Evolutionary conservation across 192 early-diverging fungal genomes (phyloP).

Genomic region (Chytriomyces confervae): DNA sequence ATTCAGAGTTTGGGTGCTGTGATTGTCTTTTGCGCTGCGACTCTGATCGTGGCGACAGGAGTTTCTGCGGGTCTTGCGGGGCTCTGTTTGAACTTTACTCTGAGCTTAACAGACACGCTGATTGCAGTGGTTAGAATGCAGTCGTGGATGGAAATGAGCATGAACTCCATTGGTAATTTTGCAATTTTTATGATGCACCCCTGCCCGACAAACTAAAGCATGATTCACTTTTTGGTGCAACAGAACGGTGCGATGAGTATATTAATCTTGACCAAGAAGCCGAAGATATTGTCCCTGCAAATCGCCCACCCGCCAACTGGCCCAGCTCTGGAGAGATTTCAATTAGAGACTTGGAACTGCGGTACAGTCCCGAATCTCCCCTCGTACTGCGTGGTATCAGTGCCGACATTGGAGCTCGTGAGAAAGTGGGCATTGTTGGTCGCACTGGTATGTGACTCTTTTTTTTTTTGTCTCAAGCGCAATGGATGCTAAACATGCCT

Average conservation of each 20-base stretch:
- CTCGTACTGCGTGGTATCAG: constrained; percentile 41
- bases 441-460: constrained; percentile 43
- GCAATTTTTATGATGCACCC: neutral
- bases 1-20: constrained; percentile 27
- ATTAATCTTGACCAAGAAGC: constrained; percentile 78
- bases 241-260: constrained; percentile 84
- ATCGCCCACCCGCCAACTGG: constrained; percentile 49
- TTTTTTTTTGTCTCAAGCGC: neutral
- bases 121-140: constrained; percentile 71
- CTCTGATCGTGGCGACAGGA: constrained; percentile 61
- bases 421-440: constrained; percentile 42
- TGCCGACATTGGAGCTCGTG: constrained; percentile 22
- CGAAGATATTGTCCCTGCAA: constrained; percentile 56
- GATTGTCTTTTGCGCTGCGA: constrained; percentile 61
- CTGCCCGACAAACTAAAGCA: neutral
- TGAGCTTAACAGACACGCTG: constrained; percentile 75
- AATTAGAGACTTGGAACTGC: constrained; percentile 36
- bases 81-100: constrained; percentile 76
- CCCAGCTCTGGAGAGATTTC: constrained; percentile 37
- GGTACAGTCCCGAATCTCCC: constrained; percentile 48
- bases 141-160: constrained; percentile 67
- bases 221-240: neutral
- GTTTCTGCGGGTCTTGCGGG: constrained; percentile 82
- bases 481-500: neutral
- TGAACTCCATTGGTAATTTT: constrained; percentile 65